Evolutionary conservation across 2,329 filamentous ascomycete species (phyloP), one percentile per base, ranked within the genome.

Genomic region (Clonostachys solani): DNA sequence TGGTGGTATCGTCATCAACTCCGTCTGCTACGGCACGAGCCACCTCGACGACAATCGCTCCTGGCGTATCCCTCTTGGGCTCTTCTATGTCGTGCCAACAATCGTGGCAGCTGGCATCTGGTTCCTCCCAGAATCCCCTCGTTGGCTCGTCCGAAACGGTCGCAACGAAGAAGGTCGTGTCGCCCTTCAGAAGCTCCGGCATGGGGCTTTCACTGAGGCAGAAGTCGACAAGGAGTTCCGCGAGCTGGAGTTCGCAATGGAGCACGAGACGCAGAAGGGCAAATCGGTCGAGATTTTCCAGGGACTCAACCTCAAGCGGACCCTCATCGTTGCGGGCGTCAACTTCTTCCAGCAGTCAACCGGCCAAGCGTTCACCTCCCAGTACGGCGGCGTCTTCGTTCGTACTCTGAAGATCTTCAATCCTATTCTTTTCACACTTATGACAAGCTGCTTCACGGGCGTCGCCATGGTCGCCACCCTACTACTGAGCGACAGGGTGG

Each of bases 91-190:
- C 43, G 67, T 68, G 1, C 71, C 69, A 5, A 53, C 72, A 2
- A 41, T 72, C 12, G 69, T 72, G 49, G 63, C 73, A 44, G 34
- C 76, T 81, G 44, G 72, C 74, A 0, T 80, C 76, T 53, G 74
- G 71, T 43, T 64, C 83, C 3, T 64, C 6, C 81, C 81, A 0
- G 81, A 84, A 56, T 80, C 75, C n/a, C 81, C 81, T 6, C 65
- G 81, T 47, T 84, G 79, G 79, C 65, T 83, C 18, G 77, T 80
- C 50, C 23, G 15, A 10, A 43, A 43, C 10, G 45, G 43, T 29
- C 40, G 45, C 18, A 13, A 5, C n/a, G 74, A 80, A 6, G 65
- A 79, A 48, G 75, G 19, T 7, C 19, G 19, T 23, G 19, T 6
- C 19, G 19, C 19, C 4, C 19, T 23, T 23, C 19, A 23, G 19